These are phyloP conservation scores for Sporisorium iseilematis-ciliati DNA, from an alignment of 1,284 basidiomycete species.

Conservation along the genomic window DNA sequence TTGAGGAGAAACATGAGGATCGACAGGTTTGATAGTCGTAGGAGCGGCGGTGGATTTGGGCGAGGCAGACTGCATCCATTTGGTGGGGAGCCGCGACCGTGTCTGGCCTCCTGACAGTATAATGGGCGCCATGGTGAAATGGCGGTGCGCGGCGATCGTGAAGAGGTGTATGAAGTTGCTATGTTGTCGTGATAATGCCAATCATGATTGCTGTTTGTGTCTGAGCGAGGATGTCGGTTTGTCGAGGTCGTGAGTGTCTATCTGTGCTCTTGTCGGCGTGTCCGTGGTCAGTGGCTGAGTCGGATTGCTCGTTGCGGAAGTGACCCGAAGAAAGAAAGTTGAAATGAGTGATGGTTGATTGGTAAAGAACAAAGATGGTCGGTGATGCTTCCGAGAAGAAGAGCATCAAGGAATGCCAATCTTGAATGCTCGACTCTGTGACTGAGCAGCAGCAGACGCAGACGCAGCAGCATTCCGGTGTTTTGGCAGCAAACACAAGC, in stretches of 20 bases:
- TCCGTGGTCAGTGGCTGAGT: too few relatives aligned
- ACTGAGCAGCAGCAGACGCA: slow-evolving; percentile 4
- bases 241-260: too few relatives aligned
- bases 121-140: slow-evolving; percentile 25
- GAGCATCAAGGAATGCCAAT: too few relatives aligned
- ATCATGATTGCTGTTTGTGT: too few relatives aligned
- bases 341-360: too few relatives aligned
- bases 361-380: too few relatives aligned
- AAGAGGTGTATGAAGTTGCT: background rate
- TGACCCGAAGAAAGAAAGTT: too few relatives aligned
- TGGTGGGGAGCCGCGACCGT: slow-evolving; percentile 38
- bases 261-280: too few relatives aligned
- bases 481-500: background rate
- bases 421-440: too few relatives aligned
- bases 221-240: too few relatives aligned
- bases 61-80: slow-evolving; percentile 31
- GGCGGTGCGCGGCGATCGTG: background rate
- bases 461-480: slow-evolving; percentile 3
- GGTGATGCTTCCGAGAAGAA: too few relatives aligned
- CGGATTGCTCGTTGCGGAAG: too few relatives aligned
- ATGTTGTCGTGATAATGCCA: background rate
- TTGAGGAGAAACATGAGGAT: slow-evolving; percentile 5
- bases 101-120: slow-evolving; percentile 33
- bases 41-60: slow-evolving; percentile 17
- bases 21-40: slow-evolving; percentile 1